Base-by-base conservation (phyloP, 192 early-diverging fungal species). In the Backusella morwellensis region DNA sequence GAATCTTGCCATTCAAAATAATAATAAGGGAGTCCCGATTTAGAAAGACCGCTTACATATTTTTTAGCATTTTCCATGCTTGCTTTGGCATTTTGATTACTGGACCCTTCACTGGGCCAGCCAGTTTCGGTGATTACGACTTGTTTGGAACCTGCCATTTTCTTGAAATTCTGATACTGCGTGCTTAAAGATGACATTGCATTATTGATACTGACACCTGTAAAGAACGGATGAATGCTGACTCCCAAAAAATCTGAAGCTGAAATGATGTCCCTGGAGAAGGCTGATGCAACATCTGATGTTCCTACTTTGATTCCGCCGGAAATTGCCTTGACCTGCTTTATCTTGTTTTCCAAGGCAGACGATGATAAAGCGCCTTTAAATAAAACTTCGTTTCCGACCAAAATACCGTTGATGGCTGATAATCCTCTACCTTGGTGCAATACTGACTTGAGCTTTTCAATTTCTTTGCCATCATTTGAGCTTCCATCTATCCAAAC, bases 161-260 rank as follows among this genome's bases (percentile, higher is more conserved):
- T 78, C 76, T 87, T 80, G 56, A 91, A 72, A 42, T 81, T 70
- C 15, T 88, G 83, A 47, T 82, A 85, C 73, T 89, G 88, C 47
- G 74, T 40, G 23, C 81, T 85, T 47, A 87, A 63, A 69, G 81
- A 86, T 77, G 59, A 66, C 50, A 79, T 80, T 38, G 88, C 88
- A 5, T 77, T 74, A 3, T 83, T 76, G 38, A 88, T 85, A 38
- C 75, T 66, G n/a, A 81, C 84, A 67, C 84, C 80, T 50, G 86
- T 85, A 80, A 87, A 91, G 85, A 83, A 91, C 36, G 90, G 90
- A 80, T 88, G 85, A 11, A 86, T 86, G 54, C 89, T 88, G 72
- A 88, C 86, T 72, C 82, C 85, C 41, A 88, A 76, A 66, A 85
- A 85, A 77, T 91, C 90, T 15, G 85, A 85, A 19, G 85, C 88